Percentiles rank a stretch among this genome's conserved stretches.
Evolutionary conservation across 352 stramenopile genomes (phyloP).

Genomic region (Phytophthora multivora): DNA sequence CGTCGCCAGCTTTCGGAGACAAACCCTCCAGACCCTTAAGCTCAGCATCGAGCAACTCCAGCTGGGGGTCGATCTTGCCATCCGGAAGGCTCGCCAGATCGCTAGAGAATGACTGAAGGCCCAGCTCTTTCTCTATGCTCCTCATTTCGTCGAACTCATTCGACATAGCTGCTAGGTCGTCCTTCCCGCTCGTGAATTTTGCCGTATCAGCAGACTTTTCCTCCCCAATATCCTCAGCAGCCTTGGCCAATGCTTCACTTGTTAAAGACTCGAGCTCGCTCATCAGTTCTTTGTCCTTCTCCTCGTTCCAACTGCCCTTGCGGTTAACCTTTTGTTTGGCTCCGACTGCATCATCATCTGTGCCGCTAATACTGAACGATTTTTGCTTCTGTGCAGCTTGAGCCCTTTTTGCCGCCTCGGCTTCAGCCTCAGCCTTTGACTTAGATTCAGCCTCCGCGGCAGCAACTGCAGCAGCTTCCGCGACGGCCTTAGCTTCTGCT

Average conservation of each 20-base stretch:
- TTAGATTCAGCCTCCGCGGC: slow-evolving; percentile 42
- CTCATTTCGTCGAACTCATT: slow-evolving; percentile 87
- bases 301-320: slow-evolving; percentile 83
- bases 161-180: slow-evolving; percentile 52
- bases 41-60: slow-evolving; percentile 78
- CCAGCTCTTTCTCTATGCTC: slow-evolving; percentile 83
- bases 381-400: slow-evolving; percentile 44
- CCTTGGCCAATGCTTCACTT: slow-evolving; percentile 54
- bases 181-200: slow-evolving; percentile 20
- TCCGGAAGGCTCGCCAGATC: slow-evolving; percentile 50
- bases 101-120: slow-evolving; percentile 61
- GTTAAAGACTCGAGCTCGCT: slow-evolving; percentile 86
- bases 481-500: slow-evolving; percentile 48
- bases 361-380: slow-evolving; percentile 78
- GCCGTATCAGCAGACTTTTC: slow-evolving; percentile 44
- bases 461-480: slow-evolving; percentile 39
- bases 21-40: slow-evolving; percentile 66
- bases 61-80: slow-evolving; percentile 60
- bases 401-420: slow-evolving; percentile 31
- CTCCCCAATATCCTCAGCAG: slow-evolving; percentile 38
- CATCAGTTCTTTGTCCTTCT: slow-evolving; percentile 88
- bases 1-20: slow-evolving; percentile 50
- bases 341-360: slow-evolving; percentile 57
- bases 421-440: slow-evolving; percentile 41
- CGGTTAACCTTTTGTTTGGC: slow-evolving; percentile 54